A percentile compares a stretch with the other conserved stretches of the same genome.
These are phyloP conservation scores for Glarea lozoyensis DNA, from an alignment of 495 filamentous ascomycete species.

Conservation along the genomic window DNA sequence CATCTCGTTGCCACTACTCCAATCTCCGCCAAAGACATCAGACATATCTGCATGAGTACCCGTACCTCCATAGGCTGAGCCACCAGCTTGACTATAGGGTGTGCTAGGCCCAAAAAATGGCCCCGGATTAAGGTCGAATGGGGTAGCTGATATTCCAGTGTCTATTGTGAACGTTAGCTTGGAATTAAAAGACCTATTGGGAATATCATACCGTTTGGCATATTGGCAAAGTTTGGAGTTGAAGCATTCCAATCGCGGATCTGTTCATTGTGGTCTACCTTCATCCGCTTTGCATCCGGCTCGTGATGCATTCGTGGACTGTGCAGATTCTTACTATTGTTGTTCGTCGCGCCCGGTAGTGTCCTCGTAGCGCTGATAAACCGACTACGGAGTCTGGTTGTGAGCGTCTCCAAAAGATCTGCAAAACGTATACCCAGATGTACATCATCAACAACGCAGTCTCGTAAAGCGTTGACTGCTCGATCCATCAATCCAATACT, in stretches of 20 bases:
- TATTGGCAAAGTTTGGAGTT: slow-evolving; percentile 15
- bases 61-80: slow-evolving; percentile 21
- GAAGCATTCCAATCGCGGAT: slow-evolving; percentile 21
- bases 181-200: neutral
- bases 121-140: slow-evolving; percentile 39
- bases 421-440: slow-evolving; percentile 92
- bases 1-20: slow-evolving; percentile 39
- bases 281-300: slow-evolving; percentile 12
- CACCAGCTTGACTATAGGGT: slow-evolving; percentile 29
- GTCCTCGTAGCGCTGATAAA: slow-evolving; percentile 53
- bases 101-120: slow-evolving; percentile 37
- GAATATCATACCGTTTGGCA: slow-evolving; percentile 6
- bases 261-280: slow-evolving; percentile 11
- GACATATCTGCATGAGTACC: slow-evolving; percentile 20
- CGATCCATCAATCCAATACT: slow-evolving; percentile 75
- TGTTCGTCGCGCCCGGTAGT: slow-evolving; percentile 6
- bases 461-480: slow-evolving; percentile 70
- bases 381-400: slow-evolving; percentile 60
- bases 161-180: neutral
- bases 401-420: slow-evolving; percentile 79
- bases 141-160: slow-evolving; percentile 35
- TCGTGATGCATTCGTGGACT: slow-evolving; percentile 17
- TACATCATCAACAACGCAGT: slow-evolving; percentile 88
- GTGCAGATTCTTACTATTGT: no score
- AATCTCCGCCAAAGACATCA: slow-evolving; percentile 27